Percentiles rank a stretch among this genome's conserved stretches.
phyloP scores from a whole-genome alignment of 495 filamentous ascomycete genomes.

The Apiosordaria backusii region DNA sequence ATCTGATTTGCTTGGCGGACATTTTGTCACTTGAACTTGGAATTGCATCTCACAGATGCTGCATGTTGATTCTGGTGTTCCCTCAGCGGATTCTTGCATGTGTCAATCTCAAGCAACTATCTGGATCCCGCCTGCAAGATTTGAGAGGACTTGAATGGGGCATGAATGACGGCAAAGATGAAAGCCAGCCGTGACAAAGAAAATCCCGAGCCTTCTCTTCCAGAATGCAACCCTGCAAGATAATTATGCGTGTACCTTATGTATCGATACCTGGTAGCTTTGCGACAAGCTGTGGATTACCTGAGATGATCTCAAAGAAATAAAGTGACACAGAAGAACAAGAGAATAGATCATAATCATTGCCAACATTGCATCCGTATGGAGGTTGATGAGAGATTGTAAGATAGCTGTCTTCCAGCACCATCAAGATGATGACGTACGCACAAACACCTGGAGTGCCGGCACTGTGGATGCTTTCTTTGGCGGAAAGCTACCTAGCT shows the following conservation, averaged over 20 bases:
- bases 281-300: no score
- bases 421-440: neutral
- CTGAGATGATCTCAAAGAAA: neutral
- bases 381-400: neutral
- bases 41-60: neutral
- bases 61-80: neutral
- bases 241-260: neutral
- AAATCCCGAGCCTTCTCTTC: neutral
- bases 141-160: neutral
- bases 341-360: no score
- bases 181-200: neutral
- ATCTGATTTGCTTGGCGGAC: neutral
- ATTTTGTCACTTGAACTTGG: neutral
- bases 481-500: neutral
- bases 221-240: neutral
- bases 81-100: constrained; percentile 2
- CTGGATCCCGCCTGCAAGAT: neutral
- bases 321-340: neutral
- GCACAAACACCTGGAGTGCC: neutral
- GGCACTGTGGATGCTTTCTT: neutral
- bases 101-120: neutral
- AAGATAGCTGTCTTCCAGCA: neutral
- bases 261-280: no score
- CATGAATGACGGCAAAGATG: neutral
- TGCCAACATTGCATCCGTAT: neutral